Base-by-base conservation (phyloP, 345 rosid genomes). In the Salix viminalis region DNA sequence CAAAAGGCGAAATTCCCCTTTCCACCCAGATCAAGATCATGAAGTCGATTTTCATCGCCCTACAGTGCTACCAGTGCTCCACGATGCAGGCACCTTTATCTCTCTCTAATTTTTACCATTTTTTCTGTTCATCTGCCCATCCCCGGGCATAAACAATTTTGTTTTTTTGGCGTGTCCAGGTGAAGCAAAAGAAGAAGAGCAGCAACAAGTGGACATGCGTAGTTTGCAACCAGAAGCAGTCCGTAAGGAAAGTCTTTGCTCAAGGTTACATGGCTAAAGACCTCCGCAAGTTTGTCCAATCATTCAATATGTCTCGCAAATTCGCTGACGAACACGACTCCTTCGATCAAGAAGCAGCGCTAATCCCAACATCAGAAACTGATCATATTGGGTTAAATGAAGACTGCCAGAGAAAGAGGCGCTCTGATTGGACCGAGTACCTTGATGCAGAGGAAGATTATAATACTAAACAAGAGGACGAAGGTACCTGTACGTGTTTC, bases 221-320 rank as follows among this genome's bases (percentile, higher is more conserved):
- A 64, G 86, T 92, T 3, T 91, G 94, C 82, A 91, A 92, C 82
- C 89, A 94, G 89, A 94, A 88, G 79, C 97, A 94, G 72, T 94
- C 95, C 18, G 85, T 90, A 18, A 48, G 77, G 48, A 90, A 84
- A 75, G 90, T 94, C 39, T 92, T 91, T 70, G 91, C 94, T 5
- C 88, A 84, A 66, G 91, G 94, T 3, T 80, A 75, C 80, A 77
- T 85, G 81, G 97, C 97, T 72, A 92, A 83, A 76, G 94, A 94
- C 80, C 82, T 94, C 74, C 97, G 98, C 61, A 65, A 58, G 65
- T 89, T 89, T 75, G 93, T 94, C 2, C 97, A 91, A 54, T 84
- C 92, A 28, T 90, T 91, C 80, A 94, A 94, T 67, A 89, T 94
- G 92, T 84, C 97, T 12, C 91, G 90, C 42, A 84, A 86, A 34